phyloP scores from a whole-genome alignment of 2,329 filamentous ascomycete species.

The Dactylellina drechsleri region DNA sequence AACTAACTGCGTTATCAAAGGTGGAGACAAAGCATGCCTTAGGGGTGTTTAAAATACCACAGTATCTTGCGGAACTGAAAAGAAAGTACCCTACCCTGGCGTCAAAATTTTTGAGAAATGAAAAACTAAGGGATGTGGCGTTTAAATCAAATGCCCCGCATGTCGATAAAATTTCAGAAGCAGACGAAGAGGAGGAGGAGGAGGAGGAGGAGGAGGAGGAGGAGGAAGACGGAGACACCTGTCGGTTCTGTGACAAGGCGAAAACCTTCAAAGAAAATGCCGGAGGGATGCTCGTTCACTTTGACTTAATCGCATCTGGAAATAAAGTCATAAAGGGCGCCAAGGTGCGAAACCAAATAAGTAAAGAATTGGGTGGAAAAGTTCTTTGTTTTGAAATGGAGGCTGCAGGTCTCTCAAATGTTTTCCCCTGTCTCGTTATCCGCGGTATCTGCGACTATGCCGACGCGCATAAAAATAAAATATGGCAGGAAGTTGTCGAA shows the following conservation, averaged over 20 bases:
- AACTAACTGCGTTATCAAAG: background rate
- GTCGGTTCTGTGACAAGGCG: slow-evolving; percentile 9
- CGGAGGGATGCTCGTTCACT: slow-evolving; percentile 8
- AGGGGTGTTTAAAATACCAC: background rate
- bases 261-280: slow-evolving; percentile 1
- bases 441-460: slow-evolving; percentile 56
- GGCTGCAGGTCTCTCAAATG: background rate
- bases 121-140: background rate
- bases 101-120: background rate
- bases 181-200: background rate
- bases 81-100: slow-evolving; percentile 2
- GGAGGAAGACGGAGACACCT: background rate
- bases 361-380: slow-evolving; percentile 4
- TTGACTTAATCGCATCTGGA: slow-evolving; percentile 14
- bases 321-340: slow-evolving; percentile 57
- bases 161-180: background rate
- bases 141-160: slow-evolving; percentile 4
- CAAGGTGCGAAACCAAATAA: slow-evolving; percentile 53
- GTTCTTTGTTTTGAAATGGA: slow-evolving; percentile 18
- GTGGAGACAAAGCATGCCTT: slow-evolving; percentile 1
- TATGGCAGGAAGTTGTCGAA: slow-evolving; percentile 32
- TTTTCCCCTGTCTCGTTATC: slow-evolving; percentile 26
- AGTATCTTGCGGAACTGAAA: slow-evolving; percentile 10
- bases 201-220: slow-evolving; percentile 1
- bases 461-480: slow-evolving; percentile 55